phyloP scores from a whole-genome alignment of 345 rosid species.

The Corchorus capsularis region DNA sequence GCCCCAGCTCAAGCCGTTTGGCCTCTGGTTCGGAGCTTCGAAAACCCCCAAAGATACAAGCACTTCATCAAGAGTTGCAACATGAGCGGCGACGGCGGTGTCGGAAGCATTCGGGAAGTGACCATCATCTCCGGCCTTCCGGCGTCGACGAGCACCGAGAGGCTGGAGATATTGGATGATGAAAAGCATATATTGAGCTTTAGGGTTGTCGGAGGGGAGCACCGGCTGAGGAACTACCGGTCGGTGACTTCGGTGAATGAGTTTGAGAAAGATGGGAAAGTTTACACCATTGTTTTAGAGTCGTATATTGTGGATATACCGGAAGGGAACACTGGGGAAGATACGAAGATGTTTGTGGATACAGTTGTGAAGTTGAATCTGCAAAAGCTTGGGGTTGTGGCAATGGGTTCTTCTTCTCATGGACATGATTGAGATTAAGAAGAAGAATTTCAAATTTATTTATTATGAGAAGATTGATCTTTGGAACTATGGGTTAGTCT shows the following conservation, averaged over 20 bases:
- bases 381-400: conserved; percentile 73
- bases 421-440: conserved; percentile 34
- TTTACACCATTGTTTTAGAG: conserved; percentile 71
- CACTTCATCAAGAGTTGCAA: conserved; percentile 78
- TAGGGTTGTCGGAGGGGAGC: conserved; percentile 82
- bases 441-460: neutral
- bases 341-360: conserved; percentile 85
- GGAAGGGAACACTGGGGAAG: conserved; percentile 70
- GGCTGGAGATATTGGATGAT: conserved; percentile 76
- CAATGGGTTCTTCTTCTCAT: conserved; percentile 48
- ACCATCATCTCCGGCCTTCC: conserved; percentile 80
- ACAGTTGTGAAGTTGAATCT: conserved; percentile 93
- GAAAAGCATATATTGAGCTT: conserved; percentile 70
- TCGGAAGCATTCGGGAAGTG: conserved; percentile 77
- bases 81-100: conserved; percentile 54
- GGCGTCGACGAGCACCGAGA: conserved; percentile 88
- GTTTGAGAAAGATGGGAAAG: conserved; percentile 42
- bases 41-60: conserved; percentile 75
- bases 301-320: conserved; percentile 85
- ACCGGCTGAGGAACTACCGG: conserved; percentile 68
- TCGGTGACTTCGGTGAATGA: conserved; percentile 82
- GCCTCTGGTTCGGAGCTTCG: conserved; percentile 68
- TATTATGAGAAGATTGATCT: neutral
- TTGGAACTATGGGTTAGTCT: neutral
- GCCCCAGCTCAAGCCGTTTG: conserved; percentile 64